Conservation (phyloP, 805 yeast species). For the Candida taoyuanica region DNA sequence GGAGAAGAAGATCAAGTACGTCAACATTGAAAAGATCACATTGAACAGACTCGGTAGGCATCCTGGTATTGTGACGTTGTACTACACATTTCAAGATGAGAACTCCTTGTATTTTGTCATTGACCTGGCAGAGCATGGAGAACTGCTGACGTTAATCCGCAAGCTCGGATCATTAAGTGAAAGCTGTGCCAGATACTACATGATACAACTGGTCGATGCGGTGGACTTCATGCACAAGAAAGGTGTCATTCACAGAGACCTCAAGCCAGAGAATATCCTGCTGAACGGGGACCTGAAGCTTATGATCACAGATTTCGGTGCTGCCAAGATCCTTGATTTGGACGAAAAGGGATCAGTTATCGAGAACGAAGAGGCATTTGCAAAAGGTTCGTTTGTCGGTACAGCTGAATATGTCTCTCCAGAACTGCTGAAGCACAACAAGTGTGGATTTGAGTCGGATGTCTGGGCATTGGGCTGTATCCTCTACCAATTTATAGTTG, state of each 20-base stretch:
- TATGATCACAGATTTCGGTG: slow-evolving; percentile 95
- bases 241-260: slow-evolving; percentile 89
- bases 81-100: slow-evolving; percentile 93
- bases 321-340: slow-evolving; percentile 72
- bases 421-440: slow-evolving; percentile 75
- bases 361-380: slow-evolving; percentile 30
- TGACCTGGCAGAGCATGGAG: slow-evolving; percentile 96
- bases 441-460: slow-evolving; percentile 87
- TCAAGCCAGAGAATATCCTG: slow-evolving; percentile 90
- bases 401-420: slow-evolving; percentile 97
- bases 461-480: slow-evolving; percentile 98
- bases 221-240: slow-evolving; percentile 81
- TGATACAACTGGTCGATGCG: slow-evolving; percentile 86
- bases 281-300: slow-evolving; percentile 81
- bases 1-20: slow-evolving; percentile 93
- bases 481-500: slow-evolving; percentile 89
- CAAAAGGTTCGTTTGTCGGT: slow-evolving; percentile 77
- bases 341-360: slow-evolving; percentile 5
- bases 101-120: slow-evolving; percentile 83
- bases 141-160: slow-evolving; percentile 72
- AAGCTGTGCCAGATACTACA: slow-evolving; percentile 70
- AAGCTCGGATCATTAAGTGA: slow-evolving; percentile 76
- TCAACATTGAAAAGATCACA: slow-evolving; percentile 90
- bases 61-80: slow-evolving; percentile 89
- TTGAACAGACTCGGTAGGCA: slow-evolving; percentile 84